Percentiles rank a stretch among this genome's conserved stretches.
Conservation (phyloP, 257 asterid genomes). For the Coffea canephora region DNA sequence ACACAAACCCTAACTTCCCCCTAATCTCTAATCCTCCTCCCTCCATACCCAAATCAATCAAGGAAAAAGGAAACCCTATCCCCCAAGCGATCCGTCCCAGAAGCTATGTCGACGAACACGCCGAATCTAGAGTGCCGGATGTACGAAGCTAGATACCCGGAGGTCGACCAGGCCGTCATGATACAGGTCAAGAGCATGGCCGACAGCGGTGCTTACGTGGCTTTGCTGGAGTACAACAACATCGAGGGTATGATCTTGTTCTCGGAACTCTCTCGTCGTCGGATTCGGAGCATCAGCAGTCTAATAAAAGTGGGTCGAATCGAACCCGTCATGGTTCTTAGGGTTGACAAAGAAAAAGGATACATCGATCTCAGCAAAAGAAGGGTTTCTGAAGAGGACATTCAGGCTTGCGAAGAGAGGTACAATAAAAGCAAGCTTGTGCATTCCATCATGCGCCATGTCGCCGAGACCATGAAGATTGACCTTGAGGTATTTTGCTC, state of each 20-base stretch:
- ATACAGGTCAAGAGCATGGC: constrained; percentile 97
- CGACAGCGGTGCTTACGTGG: constrained; percentile 93
- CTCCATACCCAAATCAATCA: not conserved
- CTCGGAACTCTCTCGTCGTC: constrained; percentile 97
- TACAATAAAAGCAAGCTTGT: constrained; percentile 96
- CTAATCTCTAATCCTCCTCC: not conserved
- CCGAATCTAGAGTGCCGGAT: constrained; percentile 91
- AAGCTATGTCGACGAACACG: constrained; percentile 57
- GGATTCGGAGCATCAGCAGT: constrained; percentile 91
- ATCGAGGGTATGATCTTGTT: constrained; percentile 97
- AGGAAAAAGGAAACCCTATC: not conserved
- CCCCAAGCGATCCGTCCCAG: not conserved
- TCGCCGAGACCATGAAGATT: constrained; percentile 76
- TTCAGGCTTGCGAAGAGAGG: constrained; percentile 85
- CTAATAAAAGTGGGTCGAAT: constrained; percentile 87
- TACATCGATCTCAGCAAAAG: constrained; percentile 96
- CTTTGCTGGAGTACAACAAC: constrained; percentile 87
- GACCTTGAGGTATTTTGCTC: constrained; percentile 71
- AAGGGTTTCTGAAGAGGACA: constrained; percentile 95
- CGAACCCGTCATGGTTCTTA: constrained; percentile 96
- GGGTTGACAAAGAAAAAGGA: constrained; percentile 93
- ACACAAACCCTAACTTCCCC: constrained; percentile 13
- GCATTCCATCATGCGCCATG: constrained; percentile 96
- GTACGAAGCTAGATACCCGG: constrained; percentile 97
- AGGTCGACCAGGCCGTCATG: constrained; percentile 92